Base-by-base conservation (phyloP, 805 yeast species). In the Metschnikowia reukaufii region DNA sequence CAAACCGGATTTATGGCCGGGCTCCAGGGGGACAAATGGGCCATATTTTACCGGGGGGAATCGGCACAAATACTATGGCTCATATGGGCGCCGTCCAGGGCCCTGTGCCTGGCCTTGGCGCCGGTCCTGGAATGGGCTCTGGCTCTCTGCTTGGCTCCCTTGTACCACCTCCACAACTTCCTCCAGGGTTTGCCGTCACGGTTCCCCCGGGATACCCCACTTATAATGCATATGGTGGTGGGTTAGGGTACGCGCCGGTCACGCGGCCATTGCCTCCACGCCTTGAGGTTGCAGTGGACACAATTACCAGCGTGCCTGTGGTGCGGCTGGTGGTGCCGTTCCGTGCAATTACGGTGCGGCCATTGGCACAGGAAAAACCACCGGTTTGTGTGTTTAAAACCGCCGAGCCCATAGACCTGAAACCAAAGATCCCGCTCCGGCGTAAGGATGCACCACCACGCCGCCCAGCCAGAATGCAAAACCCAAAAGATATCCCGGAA, bases 401-500 rank as follows among this genome's bases (percentile, higher is more conserved):
- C 2, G 54, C 62, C n/a, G 66, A 64, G n/a, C n/a, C n/a, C n/a
- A n/a, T n/a, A 62, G 58, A 20, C 64, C 68, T 3, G 31, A 57
- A 55, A 16, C 74, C 74, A 6, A 70, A 67, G 46, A 39, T 59
- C 13, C 76, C 73, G 9, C 56, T 56, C 18, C 57, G 65, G 21
- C 59, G 60, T 34, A 61, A 58, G 35, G 68, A 67, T 48, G 74
- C 70, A 39, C 68, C 77, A 31, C 12, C 21, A 17, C 39, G 52
- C 13, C 80, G 73, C 46, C 73, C 72, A 20, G 72, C 80, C 4
- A 84, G 84, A 54, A 79, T 83, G 4, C 90, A 87, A 61, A 73
- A 82, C 2, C 68, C 83, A 16, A 96, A 89, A 45, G 97, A 90
- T 58, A 89, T 92, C 39, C 99, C 98, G 1, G 87, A 80, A 48